Evolutionary conservation across 2,329 filamentous ascomycete genomes (phyloP).

Genomic region (Aspergillus chevalieri): DNA sequence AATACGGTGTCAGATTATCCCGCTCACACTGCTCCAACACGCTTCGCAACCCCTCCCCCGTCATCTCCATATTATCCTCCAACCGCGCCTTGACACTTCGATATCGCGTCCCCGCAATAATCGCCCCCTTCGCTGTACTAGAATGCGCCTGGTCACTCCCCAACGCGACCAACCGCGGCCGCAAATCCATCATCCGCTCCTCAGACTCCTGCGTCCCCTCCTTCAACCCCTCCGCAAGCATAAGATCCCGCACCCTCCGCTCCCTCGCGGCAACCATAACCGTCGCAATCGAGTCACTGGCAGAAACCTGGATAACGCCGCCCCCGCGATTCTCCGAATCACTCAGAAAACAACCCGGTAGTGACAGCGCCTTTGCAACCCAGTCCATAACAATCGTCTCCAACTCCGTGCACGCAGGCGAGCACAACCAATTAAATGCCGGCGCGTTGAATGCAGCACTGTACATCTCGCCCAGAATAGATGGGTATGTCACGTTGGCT

Average conservation of each 20-base stretch:
- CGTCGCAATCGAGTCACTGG: constrained; percentile 79
- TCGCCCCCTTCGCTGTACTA: constrained; percentile 78
- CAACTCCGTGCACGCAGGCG: constrained; percentile 83
- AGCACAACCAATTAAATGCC: constrained; percentile 96
- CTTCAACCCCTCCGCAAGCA: constrained; percentile 43
- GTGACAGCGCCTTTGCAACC: constrained; percentile 67
- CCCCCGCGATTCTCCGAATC: constrained; percentile 62
- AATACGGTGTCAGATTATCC: constrained; percentile 76
- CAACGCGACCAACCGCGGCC: constrained; percentile 70
- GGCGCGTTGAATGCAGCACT: constrained; percentile 80
- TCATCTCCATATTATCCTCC: constrained; percentile 64
- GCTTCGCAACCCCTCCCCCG: constrained; percentile 54
- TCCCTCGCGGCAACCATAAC: constrained; percentile 84
- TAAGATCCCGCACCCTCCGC: constrained; percentile 61
- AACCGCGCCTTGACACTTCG: constrained; percentile 59
- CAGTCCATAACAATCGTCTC: constrained; percentile 92
- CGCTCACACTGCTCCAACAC: constrained; percentile 60
- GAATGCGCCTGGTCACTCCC: constrained; percentile 76
- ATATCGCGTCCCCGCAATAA: constrained; percentile 79
- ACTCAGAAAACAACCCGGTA: constrained; percentile 70
- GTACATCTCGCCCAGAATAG: constrained; percentile 89
- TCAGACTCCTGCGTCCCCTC: constrained; percentile 54
- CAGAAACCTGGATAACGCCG: constrained; percentile 90
- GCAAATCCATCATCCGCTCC: constrained; percentile 60
- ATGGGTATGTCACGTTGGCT: constrained; percentile 70